Evolutionary conservation across 495 filamentous ascomycete genomes (phyloP), one percentile per base, ranked within the genome.

Genomic region (Aspergillus baeticus): DNA sequence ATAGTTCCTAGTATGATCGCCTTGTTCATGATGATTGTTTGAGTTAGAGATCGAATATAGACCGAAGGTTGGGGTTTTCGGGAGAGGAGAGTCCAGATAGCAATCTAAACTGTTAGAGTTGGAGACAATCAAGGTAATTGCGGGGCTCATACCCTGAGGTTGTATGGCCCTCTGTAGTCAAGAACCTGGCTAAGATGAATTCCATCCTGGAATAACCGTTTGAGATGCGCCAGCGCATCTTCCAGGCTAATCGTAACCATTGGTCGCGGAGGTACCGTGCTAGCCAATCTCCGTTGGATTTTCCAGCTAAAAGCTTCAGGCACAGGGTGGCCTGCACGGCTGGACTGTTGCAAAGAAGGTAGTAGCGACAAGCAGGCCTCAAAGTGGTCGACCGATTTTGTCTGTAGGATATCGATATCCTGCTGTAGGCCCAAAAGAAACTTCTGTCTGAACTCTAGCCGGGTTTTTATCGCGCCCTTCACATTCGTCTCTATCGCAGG

Each of bases 191-290:
- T 77, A 46, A 87, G 74, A 51, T 90, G 85, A 34, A 80, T 72
- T n/a, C 83, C 87, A 67, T 97, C 88, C 54, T 81, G 74, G 67
- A 86, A 90, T 22, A 96, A 69, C 31, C 82, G 81, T 61, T 81
- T 81, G 61, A 96, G 77, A 60, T 88, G 84, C 53, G 71, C 71
- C 59, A 84, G 80, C 6, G 92, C 90, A 64, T 90, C 85, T 18
- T 86, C 82, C 48, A 88, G 84, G 36, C 78, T 82, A 33, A 90
- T 79, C 29, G 88, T 81, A 14, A 96, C 88, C 60, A 97, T 92
- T 6, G 93, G 91, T 22, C 93, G 84, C 21, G 94, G 95, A 4
- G 94, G 94, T 49, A 96, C 90, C 5, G 90, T 96, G 63, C 91
- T 96, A 7, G 94, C 91, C 5, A 98, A 74, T 57, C 84, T 87